Percentiles rank a stretch among this genome's conserved stretches.
phyloP scores from a whole-genome alignment of 139 green algal genomes.

The Nannochloris sp. region DNA sequence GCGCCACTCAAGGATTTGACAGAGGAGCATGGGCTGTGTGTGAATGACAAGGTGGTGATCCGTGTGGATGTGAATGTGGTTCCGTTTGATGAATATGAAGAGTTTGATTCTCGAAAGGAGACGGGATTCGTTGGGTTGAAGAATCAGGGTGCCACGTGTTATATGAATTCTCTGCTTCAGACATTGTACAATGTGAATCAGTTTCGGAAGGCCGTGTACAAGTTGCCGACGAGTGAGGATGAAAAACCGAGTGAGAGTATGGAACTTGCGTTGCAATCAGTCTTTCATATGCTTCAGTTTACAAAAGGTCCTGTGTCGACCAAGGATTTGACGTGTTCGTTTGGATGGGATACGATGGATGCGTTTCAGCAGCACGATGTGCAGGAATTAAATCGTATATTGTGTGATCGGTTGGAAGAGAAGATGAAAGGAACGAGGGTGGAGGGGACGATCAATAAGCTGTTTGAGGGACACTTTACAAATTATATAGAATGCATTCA shows the following conservation, averaged over 20 bases:
- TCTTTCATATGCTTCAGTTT: conserved; percentile 97
- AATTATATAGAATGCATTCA: conserved; percentile 93
- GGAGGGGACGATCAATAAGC: conserved; percentile 77
- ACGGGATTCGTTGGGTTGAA: conserved; percentile 93
- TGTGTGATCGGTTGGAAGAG: conserved; percentile 94
- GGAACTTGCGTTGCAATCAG: conserved; percentile 86
- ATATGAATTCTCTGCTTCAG: conserved; percentile 99
- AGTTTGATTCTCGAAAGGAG: conserved; percentile 75
- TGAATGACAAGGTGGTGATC: conserved; percentile 52
- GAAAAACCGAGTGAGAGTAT: conserved; percentile 62
- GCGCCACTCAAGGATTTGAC: conserved; percentile 50
- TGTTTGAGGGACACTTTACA: conserved; percentile 87
- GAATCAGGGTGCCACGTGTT: conserved; percentile 98
- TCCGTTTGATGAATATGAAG: conserved; percentile 15
- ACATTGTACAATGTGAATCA: conserved; percentile 88
- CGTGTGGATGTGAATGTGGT: conserved; percentile 29
- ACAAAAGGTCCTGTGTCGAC: conserved; percentile 63
- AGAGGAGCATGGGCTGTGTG: conserved; percentile 50
- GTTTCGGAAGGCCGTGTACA: conserved; percentile 92
- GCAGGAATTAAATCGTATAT: conserved; percentile 93
- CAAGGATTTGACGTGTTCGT: conserved; percentile 92
- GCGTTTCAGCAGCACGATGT: conserved; percentile 98
- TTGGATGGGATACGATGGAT: conserved; percentile 91
- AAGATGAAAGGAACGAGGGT: conserved; percentile 98
- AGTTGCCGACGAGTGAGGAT: conserved; percentile 87